Percentiles rank a stretch among this genome's conserved stretches.
Conservation (phyloP, 139 green algal genomes). For the Micractinium sp. region DNA sequence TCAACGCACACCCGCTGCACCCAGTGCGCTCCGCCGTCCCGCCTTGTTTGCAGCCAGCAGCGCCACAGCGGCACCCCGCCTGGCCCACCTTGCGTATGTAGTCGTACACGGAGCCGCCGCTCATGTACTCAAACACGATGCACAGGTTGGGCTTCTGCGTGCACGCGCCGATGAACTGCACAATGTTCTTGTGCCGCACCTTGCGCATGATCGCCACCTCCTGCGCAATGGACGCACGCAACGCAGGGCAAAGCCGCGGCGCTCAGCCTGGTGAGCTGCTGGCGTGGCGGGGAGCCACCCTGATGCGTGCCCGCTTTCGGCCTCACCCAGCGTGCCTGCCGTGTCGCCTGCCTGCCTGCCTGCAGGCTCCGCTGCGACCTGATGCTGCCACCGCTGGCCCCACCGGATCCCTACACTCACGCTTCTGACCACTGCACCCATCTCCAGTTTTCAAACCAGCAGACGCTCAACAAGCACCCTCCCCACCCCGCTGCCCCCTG, state of each 20-base stretch:
- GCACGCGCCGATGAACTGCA: slow-evolving; percentile 99
- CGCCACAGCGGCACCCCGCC: neutral
- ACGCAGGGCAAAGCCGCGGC: too few relatives aligned
- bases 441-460: neutral
- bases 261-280: too few relatives aligned
- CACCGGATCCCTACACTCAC: too few relatives aligned
- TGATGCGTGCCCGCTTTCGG: too few relatives aligned
- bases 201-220: slow-evolving; percentile 92
- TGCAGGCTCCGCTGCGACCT: too few relatives aligned
- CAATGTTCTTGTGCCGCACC: slow-evolving; percentile 97
- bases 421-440: neutral
- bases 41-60: neutral
- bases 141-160: slow-evolving; percentile 96
- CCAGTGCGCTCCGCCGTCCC: too few relatives aligned
- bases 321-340: too few relatives aligned
- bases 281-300: too few relatives aligned
- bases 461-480: neutral
- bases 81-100: slow-evolving; percentile 77
- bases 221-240: slow-evolving; percentile 44
- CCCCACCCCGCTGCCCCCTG: too few relatives aligned
- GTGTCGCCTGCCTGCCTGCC: too few relatives aligned
- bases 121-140: slow-evolving; percentile 99
- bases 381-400: too few relatives aligned
- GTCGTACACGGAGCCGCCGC: slow-evolving; percentile 93
- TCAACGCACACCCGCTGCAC: too few relatives aligned